phyloP scores from a whole-genome alignment of 306 rosid genomes.

The Prosopis cineraria region DNA sequence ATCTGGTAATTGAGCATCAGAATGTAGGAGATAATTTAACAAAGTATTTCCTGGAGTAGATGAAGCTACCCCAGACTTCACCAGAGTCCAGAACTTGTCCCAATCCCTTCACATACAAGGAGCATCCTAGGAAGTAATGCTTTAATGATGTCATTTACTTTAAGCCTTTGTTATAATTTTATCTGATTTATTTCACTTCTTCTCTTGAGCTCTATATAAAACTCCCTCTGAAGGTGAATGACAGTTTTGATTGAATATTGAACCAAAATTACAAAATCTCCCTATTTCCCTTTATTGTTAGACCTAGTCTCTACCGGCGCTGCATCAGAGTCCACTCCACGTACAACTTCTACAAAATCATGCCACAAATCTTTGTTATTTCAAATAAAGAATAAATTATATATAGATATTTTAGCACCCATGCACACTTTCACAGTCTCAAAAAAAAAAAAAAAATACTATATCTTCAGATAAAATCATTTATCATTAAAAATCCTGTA shows the following conservation, averaged over 20 bases:
- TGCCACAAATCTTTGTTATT: background rate
- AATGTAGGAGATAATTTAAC: background rate
- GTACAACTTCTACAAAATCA: constrained; percentile 20
- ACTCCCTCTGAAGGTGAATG: background rate
- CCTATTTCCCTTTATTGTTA: background rate
- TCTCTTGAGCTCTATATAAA: background rate
- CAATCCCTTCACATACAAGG: constrained; percentile 4
- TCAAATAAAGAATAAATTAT: background rate
- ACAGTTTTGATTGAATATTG: background rate
- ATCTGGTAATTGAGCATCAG: background rate
- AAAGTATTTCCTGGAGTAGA: background rate
- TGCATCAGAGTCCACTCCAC: background rate
- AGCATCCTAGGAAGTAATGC: background rate
- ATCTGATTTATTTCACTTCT: background rate
- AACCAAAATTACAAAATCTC: background rate
- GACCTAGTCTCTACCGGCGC: background rate
- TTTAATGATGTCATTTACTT: background rate
- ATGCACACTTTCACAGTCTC: background rate
- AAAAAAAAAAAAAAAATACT: background rate
- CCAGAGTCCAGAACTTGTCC: background rate
- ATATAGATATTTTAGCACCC: background rate
- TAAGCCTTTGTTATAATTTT: background rate
- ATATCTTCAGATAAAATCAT: background rate
- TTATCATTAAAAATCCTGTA: background rate
- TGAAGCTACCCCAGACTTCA: background rate